phyloP scores from a whole-genome alignment of 805 yeast genomes.

The Ogataea corticis region DNA sequence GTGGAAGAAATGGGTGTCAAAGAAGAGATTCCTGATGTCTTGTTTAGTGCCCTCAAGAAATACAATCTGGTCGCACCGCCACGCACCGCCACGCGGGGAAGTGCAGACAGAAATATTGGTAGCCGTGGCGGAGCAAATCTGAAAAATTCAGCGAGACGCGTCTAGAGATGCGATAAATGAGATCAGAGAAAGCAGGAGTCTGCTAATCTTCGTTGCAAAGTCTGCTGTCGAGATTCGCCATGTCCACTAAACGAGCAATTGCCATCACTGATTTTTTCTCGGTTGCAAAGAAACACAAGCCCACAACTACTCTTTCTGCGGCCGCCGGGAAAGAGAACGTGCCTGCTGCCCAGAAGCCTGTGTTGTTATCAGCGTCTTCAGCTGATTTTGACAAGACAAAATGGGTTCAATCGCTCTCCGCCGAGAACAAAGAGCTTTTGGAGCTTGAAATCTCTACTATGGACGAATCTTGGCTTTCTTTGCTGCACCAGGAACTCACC shows the following conservation, averaged over 20 bases:
- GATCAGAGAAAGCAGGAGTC: not conserved
- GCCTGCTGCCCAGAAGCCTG: not conserved
- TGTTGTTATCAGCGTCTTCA: not conserved
- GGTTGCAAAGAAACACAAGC: constrained; percentile 12
- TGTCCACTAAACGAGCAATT: constrained; percentile 15
- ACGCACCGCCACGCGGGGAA: constrained; percentile 1
- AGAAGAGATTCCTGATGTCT: too few relatives aligned
- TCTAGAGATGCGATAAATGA: not conserved
- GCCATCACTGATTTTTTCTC: constrained; percentile 21
- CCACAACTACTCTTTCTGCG: not conserved
- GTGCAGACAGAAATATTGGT: too few relatives aligned
- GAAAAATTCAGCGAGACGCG: too few relatives aligned
- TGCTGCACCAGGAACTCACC: constrained; percentile 67
- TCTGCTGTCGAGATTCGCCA: not conserved
- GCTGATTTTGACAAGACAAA: constrained; percentile 45
- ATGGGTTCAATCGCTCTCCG: constrained; percentile 51
- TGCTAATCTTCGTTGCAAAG: not conserved
- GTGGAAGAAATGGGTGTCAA: too few relatives aligned
- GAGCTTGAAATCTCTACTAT: constrained; percentile 67
- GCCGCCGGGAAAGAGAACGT: not conserved
- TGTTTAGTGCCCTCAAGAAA: not conserved
- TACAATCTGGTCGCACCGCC: not conserved
- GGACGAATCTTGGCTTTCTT: constrained; percentile 76
- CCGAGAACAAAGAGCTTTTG: constrained; percentile 53
- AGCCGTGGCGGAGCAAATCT: too few relatives aligned